Conservation (phyloP, 148 eudicot species). For the Cornus kousa region DNA sequence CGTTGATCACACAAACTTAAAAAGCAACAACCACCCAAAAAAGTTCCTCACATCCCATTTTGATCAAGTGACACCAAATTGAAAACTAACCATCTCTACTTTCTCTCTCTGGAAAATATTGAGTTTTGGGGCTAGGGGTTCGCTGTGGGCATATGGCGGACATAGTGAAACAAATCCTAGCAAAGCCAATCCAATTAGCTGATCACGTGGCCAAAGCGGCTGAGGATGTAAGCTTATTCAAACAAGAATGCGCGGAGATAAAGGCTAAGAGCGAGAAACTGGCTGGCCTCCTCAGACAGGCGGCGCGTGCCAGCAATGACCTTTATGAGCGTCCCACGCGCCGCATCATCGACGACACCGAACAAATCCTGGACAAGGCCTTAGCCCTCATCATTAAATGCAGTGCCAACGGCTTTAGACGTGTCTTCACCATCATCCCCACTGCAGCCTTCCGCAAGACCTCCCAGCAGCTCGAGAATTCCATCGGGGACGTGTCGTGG, state of each 20-base stretch:
- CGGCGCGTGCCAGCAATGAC: slow-evolving; percentile 24
- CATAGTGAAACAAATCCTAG: slow-evolving; percentile 24
- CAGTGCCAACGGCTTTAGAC: slow-evolving; percentile 19
- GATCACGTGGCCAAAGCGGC: slow-evolving; percentile 15
- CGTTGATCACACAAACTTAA: neutral
- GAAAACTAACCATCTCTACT: neutral
- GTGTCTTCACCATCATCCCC: slow-evolving; percentile 28
- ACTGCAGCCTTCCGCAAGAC: slow-evolving; percentile 18
- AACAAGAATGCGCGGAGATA: slow-evolving; percentile 21
- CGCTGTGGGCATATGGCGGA: slow-evolving; percentile 27
- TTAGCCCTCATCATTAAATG: slow-evolving; percentile 18
- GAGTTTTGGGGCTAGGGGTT: slow-evolving; percentile 4
- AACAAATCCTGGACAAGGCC: slow-evolving; percentile 23
- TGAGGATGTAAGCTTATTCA: slow-evolving; percentile 2
- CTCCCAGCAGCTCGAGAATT: slow-evolving; percentile 23
- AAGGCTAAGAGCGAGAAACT: slow-evolving; percentile 21
- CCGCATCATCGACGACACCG: slow-evolving; percentile 27
- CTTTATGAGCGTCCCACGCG: slow-evolving; percentile 31
- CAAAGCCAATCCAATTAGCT: slow-evolving; percentile 21
- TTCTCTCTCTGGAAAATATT: neutral
- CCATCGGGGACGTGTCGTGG: slow-evolving; percentile 29
- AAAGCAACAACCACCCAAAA: neutral
- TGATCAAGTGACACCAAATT: too few species aligned
- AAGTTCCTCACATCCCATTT: too few species aligned
- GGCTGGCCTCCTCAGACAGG: slow-evolving; percentile 24